Conservation (phyloP, 192 early-diverging fungal genomes). For the Entomortierella chlamydospora region DNA sequence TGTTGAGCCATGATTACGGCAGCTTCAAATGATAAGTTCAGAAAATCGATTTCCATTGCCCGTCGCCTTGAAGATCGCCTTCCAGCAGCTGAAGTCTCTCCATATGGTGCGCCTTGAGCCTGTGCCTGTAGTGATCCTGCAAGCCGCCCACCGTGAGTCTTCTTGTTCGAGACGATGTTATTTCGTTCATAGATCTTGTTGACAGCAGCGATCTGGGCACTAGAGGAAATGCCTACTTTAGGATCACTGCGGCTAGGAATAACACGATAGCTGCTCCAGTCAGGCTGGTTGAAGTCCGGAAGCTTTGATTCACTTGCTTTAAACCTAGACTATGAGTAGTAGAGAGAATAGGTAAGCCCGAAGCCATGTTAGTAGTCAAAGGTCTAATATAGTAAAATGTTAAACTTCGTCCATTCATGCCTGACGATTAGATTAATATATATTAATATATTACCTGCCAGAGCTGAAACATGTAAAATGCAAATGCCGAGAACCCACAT, state of each 20-base stretch:
- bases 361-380: too few relatives aligned
- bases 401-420: too few relatives aligned
- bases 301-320: neutral
- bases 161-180: neutral
- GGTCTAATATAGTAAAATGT: too few relatives aligned
- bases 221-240: neutral
- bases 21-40: neutral
- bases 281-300: neutral
- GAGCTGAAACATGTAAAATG: conserved; percentile 2
- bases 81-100: neutral
- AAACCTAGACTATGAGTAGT: neutral
- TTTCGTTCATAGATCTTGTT: too few relatives aligned
- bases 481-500: conserved; percentile 2
- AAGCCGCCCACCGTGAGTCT: neutral
- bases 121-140: neutral
- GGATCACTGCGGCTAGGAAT: neutral
- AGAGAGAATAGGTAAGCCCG: too few relatives aligned
- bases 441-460: neutral
- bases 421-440: too few relatives aligned
- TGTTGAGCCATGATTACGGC: neutral
- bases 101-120: neutral
- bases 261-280: neutral
- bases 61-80: neutral
- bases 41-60: neutral
- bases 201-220: neutral